Base-by-base conservation (phyloP, 2,329 filamentous ascomycete species). In the Teratosphaeriaceae sp. region DNA sequence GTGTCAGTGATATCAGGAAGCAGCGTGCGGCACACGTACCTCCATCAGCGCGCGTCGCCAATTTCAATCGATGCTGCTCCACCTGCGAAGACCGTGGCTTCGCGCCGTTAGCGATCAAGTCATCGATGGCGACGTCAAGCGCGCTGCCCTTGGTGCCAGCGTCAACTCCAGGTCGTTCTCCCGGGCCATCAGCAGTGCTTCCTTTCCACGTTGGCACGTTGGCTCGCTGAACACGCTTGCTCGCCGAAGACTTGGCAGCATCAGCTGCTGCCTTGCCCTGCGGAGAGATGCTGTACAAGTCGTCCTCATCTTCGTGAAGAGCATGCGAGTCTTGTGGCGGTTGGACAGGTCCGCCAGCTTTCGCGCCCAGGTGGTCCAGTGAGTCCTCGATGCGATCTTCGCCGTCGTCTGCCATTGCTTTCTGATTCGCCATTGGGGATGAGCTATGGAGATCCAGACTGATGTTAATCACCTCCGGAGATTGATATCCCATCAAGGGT, bases 271-370 rank as follows among this genome's bases (percentile, higher is more conserved):
- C 35, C 12, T 20, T 48, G 11, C 39, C 47, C 18, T 46, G 33
- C n/a, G 53, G 53, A 19, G 47, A 54, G n/a, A 47, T 5, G 8
- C 19, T 23, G 41, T 54, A 54, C 9, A 55, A 38, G 5, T 52
- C 50, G 20, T 51, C 46, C 13, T 49, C 46, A 2, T 50, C 45
- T 5, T 44, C 44, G 19, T 42, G 29, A 11, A 40, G 22, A 2
- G n/a, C 29, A 21, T 34, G 43, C 15, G 53, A 52, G 5, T 16
- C 43, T 24, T 46, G 38, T 9, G 43, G 33, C 16, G 37, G 29
- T 30, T 33, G 43, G 3, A 42, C 43, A n/a, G 38, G 31, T 19
- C 31, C 37, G 22, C 37, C 37, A 15, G 11, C 22, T n/a, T 16
- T 19, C 16, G 31, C 4, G 13, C 20, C n/a, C 24, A 8, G 15